Percentiles rank a stretch among this genome's conserved stretches.
phyloP scores from a whole-genome alignment of 2,329 filamentous ascomycete species.

The Penicillium sp. region DNA sequence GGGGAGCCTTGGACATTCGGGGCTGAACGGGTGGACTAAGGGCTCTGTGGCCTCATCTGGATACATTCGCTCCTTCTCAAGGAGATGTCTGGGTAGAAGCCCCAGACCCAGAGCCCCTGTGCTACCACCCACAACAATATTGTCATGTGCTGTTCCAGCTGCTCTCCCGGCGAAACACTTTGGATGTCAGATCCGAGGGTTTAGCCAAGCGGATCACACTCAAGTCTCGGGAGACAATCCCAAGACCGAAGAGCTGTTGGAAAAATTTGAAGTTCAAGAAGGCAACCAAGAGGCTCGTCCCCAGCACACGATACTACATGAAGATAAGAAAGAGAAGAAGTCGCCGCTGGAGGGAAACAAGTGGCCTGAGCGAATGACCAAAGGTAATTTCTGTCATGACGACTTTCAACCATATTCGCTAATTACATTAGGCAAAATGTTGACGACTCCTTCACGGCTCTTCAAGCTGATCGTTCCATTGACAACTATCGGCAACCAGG shows the following conservation, averaged over 20 bases:
- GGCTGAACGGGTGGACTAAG: neutral
- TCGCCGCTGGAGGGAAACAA: slow-evolving; percentile 1
- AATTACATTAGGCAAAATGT: slow-evolving; percentile 63
- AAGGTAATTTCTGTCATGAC: slow-evolving; percentile 49
- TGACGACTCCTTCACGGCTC: slow-evolving; percentile 77
- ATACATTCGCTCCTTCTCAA: neutral
- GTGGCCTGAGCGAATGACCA: slow-evolving; percentile 57
- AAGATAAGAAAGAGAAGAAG: slow-evolving; percentile 30
- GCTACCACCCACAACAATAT: neutral
- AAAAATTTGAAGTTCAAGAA: slow-evolving; percentile 43
- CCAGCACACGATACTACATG: slow-evolving; percentile 26
- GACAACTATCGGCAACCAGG: slow-evolving; percentile 60
- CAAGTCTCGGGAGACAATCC: slow-evolving; percentile 28
- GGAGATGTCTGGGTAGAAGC: neutral
- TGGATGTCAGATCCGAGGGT: slow-evolving; percentile 13
- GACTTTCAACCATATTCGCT: neutral
- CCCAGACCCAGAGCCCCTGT: neutral
- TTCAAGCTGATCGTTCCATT: slow-evolving; percentile 80
- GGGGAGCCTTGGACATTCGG: neutral
- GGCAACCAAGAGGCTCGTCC: slow-evolving; percentile 19
- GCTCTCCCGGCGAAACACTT: neutral
- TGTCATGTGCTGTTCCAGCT: neutral
- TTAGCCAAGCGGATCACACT: slow-evolving; percentile 19
- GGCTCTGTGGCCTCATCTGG: neutral
- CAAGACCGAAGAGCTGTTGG: slow-evolving; percentile 36